Evolutionary conservation across 164 flowering plant species (phyloP), one percentile per base, ranked within the genome.

Genomic region (Vitis amurensis): DNA sequence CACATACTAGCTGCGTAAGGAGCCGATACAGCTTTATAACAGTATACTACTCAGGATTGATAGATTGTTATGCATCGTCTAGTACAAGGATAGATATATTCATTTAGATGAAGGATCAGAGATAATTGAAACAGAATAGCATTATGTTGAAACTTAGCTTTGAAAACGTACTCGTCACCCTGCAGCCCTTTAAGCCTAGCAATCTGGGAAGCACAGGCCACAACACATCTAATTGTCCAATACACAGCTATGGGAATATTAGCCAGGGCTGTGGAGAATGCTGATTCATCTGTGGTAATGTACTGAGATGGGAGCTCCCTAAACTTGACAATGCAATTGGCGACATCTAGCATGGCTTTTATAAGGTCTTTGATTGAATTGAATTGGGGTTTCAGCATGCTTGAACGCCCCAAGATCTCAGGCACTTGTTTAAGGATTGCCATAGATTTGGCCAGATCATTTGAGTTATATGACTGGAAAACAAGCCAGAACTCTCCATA

Each of bases 211-310:
- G 81, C 74, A n/a, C 91, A 81, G 9, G 81, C 82, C 59, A 87
- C 73, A 16, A 78, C 68, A 51, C 87, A 76, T 47, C 87, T 60
- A 29, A 85, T 71, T 48, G 85, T 76, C 88, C 88, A 87, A 59
- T 85, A 85, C 49, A 79, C 88, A 59, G 86, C 83, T 58, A 74
- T 58, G 0, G 91, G 84, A 11, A 85, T 62, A 19, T 77, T 78
- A 31, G 71, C 58, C 50, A 50, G 58, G 19, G 84, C 87, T 1
- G 62, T 16, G 5, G 73, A 49, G 66, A 78, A 31, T 2, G 79
- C 77, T 1, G 82, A 70, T 31, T 65, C 47, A 0, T 82, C 90
- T 3, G 61, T 50, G 0, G 78, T 8, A 56, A 85, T 82, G 76
- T 85, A 85, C 60, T 76, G 60, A 8, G 68, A 16, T 0, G 88